phyloP scores from a whole-genome alignment of 805 yeast species.

The Saturnispora mendoncae region DNA sequence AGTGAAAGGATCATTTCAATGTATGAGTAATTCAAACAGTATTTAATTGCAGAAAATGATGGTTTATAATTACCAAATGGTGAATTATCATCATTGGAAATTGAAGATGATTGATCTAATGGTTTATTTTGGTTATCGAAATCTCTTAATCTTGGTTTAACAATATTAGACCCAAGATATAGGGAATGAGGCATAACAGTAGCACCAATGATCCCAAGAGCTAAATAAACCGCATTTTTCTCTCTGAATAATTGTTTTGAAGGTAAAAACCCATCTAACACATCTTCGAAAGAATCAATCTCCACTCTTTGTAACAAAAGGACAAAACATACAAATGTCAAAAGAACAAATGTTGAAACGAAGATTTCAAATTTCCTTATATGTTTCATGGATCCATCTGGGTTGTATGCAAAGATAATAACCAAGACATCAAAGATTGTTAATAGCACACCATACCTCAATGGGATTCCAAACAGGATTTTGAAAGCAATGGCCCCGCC shows the following conservation, averaged over 20 bases:
- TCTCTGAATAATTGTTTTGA: constrained; percentile 42
- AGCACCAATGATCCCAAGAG: constrained; percentile 84
- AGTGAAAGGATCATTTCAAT: constrained; percentile 63
- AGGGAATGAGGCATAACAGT: constrained; percentile 93
- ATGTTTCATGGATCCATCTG: constrained; percentile 65
- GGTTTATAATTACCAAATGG: constrained; percentile 47
- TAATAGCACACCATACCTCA: constrained; percentile 63
- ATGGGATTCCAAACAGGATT: constrained; percentile 66
- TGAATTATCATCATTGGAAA: constrained; percentile 8
- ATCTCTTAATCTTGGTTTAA: constrained; percentile 73
- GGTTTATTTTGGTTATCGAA: constrained; percentile 43
- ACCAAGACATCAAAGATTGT: constrained; percentile 78
- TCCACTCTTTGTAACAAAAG: constrained; percentile 55
- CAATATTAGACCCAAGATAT: constrained; percentile 78
- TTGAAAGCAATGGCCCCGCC: constrained; percentile 86
- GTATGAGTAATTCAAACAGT: constrained; percentile 64
- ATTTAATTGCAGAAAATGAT: constrained; percentile 58
- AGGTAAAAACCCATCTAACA: constrained; percentile 67
- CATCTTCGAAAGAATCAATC: constrained; percentile 42
- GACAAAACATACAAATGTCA: constrained; percentile 70
- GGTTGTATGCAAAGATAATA: constrained; percentile 68
- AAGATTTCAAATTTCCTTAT: constrained; percentile 71
- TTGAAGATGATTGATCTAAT: constrained; percentile 7
- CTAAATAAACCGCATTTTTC: constrained; percentile 60
- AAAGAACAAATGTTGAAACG: constrained; percentile 60